Base-by-base conservation (phyloP, 495 filamentous ascomycete genomes). In the Aspergillus hancockii region DNA sequence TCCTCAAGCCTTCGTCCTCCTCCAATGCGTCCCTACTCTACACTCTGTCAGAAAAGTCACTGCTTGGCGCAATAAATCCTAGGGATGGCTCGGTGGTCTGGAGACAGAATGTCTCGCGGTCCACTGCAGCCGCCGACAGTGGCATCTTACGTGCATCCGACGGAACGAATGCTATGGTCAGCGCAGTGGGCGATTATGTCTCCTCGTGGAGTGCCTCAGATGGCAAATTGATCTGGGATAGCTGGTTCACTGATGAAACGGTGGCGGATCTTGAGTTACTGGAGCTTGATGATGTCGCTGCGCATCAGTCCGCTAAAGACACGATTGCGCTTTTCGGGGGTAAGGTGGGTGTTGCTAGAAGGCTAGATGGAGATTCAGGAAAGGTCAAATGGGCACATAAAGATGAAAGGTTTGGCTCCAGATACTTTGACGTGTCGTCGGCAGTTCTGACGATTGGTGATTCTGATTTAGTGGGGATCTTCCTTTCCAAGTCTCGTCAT, bases 21-120 rank as follows among this genome's bases (percentile, higher is more conserved):
- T 93, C 92, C 19, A 91, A 89, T 71, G 93, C 93, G 18, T 93
- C 90, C 28, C 79, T 98, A 30, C 81, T 99, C 31, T 99, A 97
- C 70, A 96, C 95, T 0, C 77, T 98, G 14, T 92, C 90, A 57
- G 87, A 95, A 30, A 83, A 89, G 36, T 83, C 84, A 21, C 83
- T 96, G 9, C 73, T 98, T 1, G 95, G 92, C 30, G 93, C 94
- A 0, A 81, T 97, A 12, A 95, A 97, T 64, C 94, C 94, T 16
- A 88, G 85, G 61, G 90, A 88, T 74, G 94, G 94, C 13, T 78
- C 81, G 8, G 63, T 97, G 19, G 79, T 98, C 9, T 99, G 94
- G 94, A 82, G 94, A 40, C 92, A 97, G 67, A 68, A 84, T 49
- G 71, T 95, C 41, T 71, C 71, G n/a, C 75, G 63, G 62, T 58